Percentiles rank a stretch among this genome's conserved stretches.
Conservation (phyloP, 495 filamentous ascomycete genomes). For the Penicillium manginii region DNA sequence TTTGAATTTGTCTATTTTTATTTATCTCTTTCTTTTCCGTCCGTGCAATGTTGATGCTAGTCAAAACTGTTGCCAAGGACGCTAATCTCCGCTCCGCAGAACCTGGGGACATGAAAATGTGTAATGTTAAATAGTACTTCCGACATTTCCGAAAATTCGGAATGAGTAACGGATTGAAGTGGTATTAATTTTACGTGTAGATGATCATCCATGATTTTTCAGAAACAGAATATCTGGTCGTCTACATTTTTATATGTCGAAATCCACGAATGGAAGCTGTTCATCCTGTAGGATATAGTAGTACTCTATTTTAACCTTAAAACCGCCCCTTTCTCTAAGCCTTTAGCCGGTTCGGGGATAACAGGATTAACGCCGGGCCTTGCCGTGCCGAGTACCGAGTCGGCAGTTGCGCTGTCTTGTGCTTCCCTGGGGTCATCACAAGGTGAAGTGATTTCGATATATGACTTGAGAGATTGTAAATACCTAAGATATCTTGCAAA, state of each 20-base stretch:
- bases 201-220: not conserved
- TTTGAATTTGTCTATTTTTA: not conserved
- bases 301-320: not conserved
- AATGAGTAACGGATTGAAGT: constrained; percentile 21
- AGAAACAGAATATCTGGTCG: no score
- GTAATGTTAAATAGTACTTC: not conserved
- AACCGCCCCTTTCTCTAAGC: not conserved
- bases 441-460: no score
- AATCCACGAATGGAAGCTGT: no score
- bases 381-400: constrained; percentile 23
- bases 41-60: no score
- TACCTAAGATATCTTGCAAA: not conserved
- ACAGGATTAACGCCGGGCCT: constrained; percentile 13
- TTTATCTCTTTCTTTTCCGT: no score
- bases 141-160: constrained; percentile 1
- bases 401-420: not conserved
- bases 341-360: constrained; percentile 21
- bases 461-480: not conserved
- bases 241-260: no score
- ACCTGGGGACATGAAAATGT: constrained; percentile 1
- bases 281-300: no score
- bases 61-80: no score
- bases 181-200: constrained; percentile 5
- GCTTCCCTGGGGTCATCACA: no score
- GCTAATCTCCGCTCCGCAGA: not conserved